Percentiles rank a stretch among this genome's conserved stretches.
Conservation (phyloP, 1,139 yeast species). For the Kodamaea suecica region DNA sequence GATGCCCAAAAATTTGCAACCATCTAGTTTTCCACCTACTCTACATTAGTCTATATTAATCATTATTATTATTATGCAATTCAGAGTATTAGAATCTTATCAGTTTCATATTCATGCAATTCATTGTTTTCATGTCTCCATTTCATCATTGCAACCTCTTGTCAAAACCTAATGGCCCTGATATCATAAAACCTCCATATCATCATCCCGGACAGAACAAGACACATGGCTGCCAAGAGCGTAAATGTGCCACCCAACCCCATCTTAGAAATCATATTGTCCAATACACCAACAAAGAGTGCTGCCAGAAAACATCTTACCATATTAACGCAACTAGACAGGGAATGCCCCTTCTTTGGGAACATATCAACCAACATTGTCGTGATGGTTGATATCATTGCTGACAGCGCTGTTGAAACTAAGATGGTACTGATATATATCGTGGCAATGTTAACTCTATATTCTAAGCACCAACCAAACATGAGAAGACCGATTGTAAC, state of each 20-base stretch:
- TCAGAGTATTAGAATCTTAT: too few species aligned
- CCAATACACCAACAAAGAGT: constrained; percentile 30
- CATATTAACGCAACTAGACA: constrained; percentile 38
- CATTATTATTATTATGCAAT: too few species aligned
- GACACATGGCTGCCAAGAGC: constrained; percentile 29
- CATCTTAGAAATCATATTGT: constrained; percentile 27
- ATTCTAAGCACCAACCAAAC: constrained; percentile 42
- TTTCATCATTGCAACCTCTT: too few species aligned
- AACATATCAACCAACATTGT: constrained; percentile 38
- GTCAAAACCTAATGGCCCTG: too few species aligned
- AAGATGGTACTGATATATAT: constrained; percentile 32
- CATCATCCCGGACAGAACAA: constrained; percentile 9
- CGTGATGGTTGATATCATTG: constrained; percentile 28
- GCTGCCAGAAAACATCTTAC: constrained; percentile 39
- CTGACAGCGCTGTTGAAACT: constrained; percentile 28
- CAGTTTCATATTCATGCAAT: too few species aligned
- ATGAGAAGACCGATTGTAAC: constrained; percentile 30
- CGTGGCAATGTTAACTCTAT: constrained; percentile 23
- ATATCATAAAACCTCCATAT: constrained; percentile 6
- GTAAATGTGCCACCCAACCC: constrained; percentile 39
- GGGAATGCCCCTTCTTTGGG: constrained; percentile 33
- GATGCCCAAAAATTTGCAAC: too few species aligned
- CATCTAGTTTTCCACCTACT: too few species aligned
- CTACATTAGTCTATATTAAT: too few species aligned
- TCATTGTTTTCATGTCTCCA: too few species aligned